Percentiles rank a stretch among this genome's conserved stretches.
These are phyloP conservation scores for Cephalotrichum gorgonifer DNA, from an alignment of 2,329 filamentous ascomycete species.

Conservation along the genomic window DNA sequence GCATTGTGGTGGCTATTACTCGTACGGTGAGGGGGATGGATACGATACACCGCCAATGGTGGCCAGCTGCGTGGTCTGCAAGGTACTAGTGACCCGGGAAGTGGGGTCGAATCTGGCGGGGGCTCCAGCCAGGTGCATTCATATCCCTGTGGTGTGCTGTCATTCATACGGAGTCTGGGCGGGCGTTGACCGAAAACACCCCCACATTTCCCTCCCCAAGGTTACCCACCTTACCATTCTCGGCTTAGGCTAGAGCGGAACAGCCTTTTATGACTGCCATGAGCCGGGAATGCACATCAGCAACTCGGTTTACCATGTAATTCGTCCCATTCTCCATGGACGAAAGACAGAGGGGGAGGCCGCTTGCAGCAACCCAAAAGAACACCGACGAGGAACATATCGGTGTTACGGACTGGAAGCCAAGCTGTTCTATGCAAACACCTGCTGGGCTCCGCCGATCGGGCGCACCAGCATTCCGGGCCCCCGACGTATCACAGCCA, in stretches of 20 bases:
- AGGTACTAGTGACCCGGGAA: conserved; percentile 2
- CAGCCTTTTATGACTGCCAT: too few species aligned
- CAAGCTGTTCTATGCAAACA: too few species aligned
- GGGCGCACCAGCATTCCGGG: neutral
- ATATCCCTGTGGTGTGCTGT: conserved; percentile 4
- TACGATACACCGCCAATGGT: neutral
- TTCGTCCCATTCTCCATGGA: too few species aligned
- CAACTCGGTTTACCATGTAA: too few species aligned
- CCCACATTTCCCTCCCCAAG: neutral
- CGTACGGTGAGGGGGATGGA: neutral
- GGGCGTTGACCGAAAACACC: neutral
- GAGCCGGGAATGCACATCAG: too few species aligned
- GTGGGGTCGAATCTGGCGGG: neutral
- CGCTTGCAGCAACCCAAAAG: too few species aligned
- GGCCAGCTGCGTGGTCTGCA: neutral
- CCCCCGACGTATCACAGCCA: neutral
- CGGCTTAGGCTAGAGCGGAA: neutral
- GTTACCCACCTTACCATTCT: neutral
- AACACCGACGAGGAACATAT: too few species aligned
- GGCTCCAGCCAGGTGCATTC: too few species aligned
- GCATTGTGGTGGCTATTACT: neutral
- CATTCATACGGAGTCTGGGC: conserved; percentile 1
- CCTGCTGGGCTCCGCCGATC: too few species aligned
- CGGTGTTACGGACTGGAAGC: too few species aligned
- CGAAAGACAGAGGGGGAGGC: too few species aligned